These are phyloP conservation scores for Coelastrella sp. DNA, from an alignment of 139 green algal genomes.

Conservation along the genomic window DNA sequence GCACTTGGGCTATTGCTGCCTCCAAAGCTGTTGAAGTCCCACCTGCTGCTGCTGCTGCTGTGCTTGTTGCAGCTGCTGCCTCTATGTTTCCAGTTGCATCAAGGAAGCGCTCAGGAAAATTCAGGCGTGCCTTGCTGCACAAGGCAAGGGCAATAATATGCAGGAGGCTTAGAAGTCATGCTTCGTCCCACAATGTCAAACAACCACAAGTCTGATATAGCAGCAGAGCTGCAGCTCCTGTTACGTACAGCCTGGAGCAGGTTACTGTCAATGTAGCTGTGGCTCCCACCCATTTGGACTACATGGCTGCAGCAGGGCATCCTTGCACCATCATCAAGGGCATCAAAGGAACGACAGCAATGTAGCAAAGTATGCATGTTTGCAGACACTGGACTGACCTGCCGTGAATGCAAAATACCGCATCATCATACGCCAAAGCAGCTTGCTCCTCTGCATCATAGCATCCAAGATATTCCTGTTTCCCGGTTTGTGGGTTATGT, in stretches of 20 bases:
- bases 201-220: neutral
- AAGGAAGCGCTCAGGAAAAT: neutral
- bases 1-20: neutral
- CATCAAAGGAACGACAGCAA: neutral
- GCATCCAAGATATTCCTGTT: neutral
- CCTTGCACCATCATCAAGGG: neutral
- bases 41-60: neutral
- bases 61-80: neutral
- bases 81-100: neutral
- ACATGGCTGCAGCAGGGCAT: too few species aligned
- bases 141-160: neutral
- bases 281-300: neutral
- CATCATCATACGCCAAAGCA: slow-evolving; percentile 7
- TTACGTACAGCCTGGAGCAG: neutral
- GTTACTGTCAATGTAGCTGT: neutral
- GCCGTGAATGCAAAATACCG: neutral
- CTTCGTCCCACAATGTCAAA: too few species aligned
- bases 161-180: neutral
- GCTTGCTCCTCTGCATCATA: neutral
- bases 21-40: neutral
- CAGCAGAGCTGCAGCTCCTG: neutral
- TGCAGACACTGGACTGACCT: neutral
- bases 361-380: neutral
- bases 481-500: neutral
- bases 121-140: neutral